Conservation (phyloP, 139 green algal genomes). For the Tetraselmis chui region DNA sequence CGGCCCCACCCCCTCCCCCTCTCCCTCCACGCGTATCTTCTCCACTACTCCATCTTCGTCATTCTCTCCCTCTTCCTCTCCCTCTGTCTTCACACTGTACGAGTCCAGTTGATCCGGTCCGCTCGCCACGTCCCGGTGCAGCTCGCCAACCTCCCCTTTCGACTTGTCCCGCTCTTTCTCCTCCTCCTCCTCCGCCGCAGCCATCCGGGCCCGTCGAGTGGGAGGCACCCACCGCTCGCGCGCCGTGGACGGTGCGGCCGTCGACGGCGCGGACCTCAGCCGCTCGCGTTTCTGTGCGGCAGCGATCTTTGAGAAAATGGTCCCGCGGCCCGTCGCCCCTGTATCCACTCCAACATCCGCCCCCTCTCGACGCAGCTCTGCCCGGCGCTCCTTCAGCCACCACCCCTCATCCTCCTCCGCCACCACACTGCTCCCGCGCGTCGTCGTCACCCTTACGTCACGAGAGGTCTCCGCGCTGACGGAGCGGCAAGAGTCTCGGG, state of each 20-base stretch:
- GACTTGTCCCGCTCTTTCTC: too few relatives aligned
- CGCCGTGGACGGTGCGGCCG: too few relatives aligned
- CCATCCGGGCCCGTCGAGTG: neutral
- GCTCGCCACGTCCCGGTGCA: neutral
- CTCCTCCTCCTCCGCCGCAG: neutral
- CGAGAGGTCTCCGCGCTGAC: neutral
- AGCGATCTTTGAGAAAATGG: neutral
- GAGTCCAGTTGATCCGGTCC: neutral
- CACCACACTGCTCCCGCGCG: neutral
- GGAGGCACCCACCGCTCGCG: neutral
- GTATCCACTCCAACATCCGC: neutral
- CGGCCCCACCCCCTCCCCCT: neutral
- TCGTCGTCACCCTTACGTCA: too few relatives aligned
- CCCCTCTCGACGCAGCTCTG: neutral
- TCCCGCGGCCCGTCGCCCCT: neutral
- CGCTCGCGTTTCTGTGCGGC: neutral
- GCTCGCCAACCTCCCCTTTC: too few relatives aligned
- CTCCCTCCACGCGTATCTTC: too few relatives aligned
- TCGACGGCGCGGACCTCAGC: neutral
- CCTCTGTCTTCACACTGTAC: neutral
- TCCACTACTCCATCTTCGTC: too few relatives aligned
- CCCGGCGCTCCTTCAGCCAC: neutral
- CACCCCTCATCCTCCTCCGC: neutral
- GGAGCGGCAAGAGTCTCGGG: neutral
- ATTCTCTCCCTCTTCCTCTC: neutral